Evolutionary conservation across 352 stramenopile species (phyloP), one percentile per base, ranked within the genome.

Genomic region (Phytophthora fragariaefolia): DNA sequence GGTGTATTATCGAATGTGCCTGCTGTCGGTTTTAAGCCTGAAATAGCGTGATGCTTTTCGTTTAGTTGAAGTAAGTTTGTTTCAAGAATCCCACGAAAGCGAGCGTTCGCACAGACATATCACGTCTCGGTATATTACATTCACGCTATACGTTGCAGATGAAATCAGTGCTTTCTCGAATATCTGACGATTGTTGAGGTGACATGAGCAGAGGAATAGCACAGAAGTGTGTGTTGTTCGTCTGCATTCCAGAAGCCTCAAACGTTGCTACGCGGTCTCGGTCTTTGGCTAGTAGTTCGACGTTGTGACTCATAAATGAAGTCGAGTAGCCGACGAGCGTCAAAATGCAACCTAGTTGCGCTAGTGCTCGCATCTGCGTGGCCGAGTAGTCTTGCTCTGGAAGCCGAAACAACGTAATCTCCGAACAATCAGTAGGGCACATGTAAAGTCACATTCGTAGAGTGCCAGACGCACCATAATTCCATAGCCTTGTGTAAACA

Each of bases 321-420:
- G 80, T 47, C 12, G 76, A 77, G 63, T 89, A 89, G 6, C 76
- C 74, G 2, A 88, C 66, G 5, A 88, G 74, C n/a, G 76, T 83
- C n/a, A 88, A 48, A 47, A 84, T 77, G 66, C 74, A 85, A n/a
- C 38, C 40, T 6, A 88, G 40, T 55, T 88, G 79, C 2, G 76
- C 72, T 10, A 62, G 50, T 20, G 77, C 65, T 28, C 79, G 72
- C 57, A 88, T 80, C 47, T 88, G 76, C 23, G 76, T 75, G 3
- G 57, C 65, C 0, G 52, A 28, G 9, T 66, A 66, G 27, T 81
- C 74, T 43, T 72, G 23, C 32, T 74, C 64, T 75, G 13, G 42
- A 24, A 17, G 13, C 9, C 3, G 13, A 48, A n/a, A 26, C 18
- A 48, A 26, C 13, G 8, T 18, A 48, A 24, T 26, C 20, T 13